Conservation (phyloP, 768 basidiomycete species). For the Pleurotus eryngii region DNA sequence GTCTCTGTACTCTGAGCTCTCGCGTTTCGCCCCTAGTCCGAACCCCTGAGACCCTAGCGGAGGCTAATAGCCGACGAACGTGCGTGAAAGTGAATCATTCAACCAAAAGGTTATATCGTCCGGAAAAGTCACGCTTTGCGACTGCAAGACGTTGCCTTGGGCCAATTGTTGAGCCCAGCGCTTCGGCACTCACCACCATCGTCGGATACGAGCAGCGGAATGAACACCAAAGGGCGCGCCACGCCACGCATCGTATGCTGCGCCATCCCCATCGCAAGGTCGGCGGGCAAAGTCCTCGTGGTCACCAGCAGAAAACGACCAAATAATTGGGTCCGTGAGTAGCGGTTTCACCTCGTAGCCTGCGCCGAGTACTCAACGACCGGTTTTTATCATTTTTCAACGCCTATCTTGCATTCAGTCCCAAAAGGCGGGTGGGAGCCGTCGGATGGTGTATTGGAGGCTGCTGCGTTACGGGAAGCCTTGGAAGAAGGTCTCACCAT, state of each 20-base stretch:
- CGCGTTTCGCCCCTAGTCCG: too few relatives aligned
- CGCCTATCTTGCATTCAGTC: conserved; percentile 39
- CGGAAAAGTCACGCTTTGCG: conserved; percentile 1
- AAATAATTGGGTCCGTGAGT: conserved; percentile 88
- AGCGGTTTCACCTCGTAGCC: conserved; percentile 7
- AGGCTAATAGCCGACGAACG: conserved; percentile 42
- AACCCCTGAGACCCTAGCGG: background rate
- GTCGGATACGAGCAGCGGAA: conserved; percentile 16
- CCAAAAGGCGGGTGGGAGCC: conserved; percentile 94
- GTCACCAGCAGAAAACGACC: conserved; percentile 82
- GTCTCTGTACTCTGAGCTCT: too few relatives aligned
- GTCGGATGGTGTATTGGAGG: conserved; percentile 76
- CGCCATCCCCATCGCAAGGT: conserved; percentile 78
- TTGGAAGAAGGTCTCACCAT: conserved; percentile 94
- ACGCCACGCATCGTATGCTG: conserved; percentile 87
- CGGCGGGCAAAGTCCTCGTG: conserved; percentile 75
- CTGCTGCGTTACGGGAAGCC: conserved; percentile 88
- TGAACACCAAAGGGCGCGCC: conserved; percentile 72
- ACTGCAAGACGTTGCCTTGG: conserved; percentile 4
- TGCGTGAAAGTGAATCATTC: conserved; percentile 35
- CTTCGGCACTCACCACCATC: background rate
- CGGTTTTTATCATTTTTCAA: background rate
- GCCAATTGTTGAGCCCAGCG: background rate
- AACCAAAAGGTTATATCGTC: too few relatives aligned
- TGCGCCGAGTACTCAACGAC: background rate